Conservation (phyloP, 768 basidiomycete genomes). For the Tylopilus sp. region DNA sequence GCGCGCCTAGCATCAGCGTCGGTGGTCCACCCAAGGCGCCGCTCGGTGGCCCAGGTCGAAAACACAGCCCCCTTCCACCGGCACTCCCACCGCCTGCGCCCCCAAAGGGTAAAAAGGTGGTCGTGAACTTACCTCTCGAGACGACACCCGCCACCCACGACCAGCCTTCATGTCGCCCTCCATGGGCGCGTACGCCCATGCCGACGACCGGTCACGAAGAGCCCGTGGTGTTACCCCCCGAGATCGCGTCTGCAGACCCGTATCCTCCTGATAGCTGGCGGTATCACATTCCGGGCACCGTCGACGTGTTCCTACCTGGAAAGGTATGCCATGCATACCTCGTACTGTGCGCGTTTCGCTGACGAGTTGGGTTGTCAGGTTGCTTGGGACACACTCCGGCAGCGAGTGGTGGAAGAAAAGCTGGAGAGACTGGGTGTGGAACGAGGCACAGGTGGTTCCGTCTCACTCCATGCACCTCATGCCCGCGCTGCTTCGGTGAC, state of each 20-base stretch:
- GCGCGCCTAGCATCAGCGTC: conserved; percentile 63
- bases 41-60: conserved; percentile 75
- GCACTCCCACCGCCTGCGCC: conserved; percentile 30
- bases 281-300: conserved; percentile 52
- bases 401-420: conserved; percentile 75
- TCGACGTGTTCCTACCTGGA: conserved; percentile 82
- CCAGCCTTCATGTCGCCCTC: conserved; percentile 39
- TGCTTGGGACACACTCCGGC: conserved; percentile 73
- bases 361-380: conserved; percentile 37
- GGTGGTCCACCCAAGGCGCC: conserved; percentile 89
- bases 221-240: conserved; percentile 26
- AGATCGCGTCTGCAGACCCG: conserved; percentile 44
- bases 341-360: conserved; percentile 1
- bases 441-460: conserved; percentile 47
- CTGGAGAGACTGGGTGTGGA: conserved; percentile 79
- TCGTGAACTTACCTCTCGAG: conserved; percentile 74
- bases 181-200: conserved; percentile 64
- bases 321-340: conserved; percentile 46
- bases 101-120: conserved; percentile 59
- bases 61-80: conserved; percentile 61
- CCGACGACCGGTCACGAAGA: conserved; percentile 34
- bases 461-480: conserved; percentile 70
- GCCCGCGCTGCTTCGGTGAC: conserved; percentile 78
- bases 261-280: conserved; percentile 69
- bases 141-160: conserved; percentile 39